These are phyloP conservation scores for Arabidopsis hybrid DNA, from an alignment of 441 rosid genomes.

Conservation along the genomic window DNA sequence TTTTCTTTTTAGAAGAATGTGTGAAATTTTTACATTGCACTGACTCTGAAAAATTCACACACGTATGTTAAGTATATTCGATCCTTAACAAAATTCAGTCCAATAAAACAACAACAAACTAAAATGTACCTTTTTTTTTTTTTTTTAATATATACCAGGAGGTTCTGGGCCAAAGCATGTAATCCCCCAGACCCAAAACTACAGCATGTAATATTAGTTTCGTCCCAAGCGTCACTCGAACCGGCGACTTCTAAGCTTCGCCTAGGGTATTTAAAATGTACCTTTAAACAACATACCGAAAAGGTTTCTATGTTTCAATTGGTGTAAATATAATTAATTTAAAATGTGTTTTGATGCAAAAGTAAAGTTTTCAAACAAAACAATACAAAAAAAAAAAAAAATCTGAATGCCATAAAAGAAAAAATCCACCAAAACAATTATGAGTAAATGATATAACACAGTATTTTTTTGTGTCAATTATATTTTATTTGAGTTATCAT, in stretches of 20 bases:
- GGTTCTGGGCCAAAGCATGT: no score
- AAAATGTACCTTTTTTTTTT: no score
- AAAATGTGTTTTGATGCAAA: no score
- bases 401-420: not conserved
- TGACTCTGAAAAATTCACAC: not conserved
- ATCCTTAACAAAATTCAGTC: not conserved
- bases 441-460: not conserved
- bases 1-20: not conserved
- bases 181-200: no score
- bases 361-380: not conserved
- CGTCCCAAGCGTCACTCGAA: no score
- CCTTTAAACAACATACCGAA: not conserved
- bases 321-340: not conserved
- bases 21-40: not conserved
- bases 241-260: no score
- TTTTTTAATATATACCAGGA: no score
- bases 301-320: not conserved
- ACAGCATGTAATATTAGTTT: no score
- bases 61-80: not conserved
- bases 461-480: not conserved
- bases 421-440: not conserved
- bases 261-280: not conserved
- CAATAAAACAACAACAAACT: not conserved
- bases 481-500: not conserved
- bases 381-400: no score